These are phyloP conservation scores for Desmodesmus armatus DNA, from an alignment of 139 green algal genomes.

Conservation along the genomic window DNA sequence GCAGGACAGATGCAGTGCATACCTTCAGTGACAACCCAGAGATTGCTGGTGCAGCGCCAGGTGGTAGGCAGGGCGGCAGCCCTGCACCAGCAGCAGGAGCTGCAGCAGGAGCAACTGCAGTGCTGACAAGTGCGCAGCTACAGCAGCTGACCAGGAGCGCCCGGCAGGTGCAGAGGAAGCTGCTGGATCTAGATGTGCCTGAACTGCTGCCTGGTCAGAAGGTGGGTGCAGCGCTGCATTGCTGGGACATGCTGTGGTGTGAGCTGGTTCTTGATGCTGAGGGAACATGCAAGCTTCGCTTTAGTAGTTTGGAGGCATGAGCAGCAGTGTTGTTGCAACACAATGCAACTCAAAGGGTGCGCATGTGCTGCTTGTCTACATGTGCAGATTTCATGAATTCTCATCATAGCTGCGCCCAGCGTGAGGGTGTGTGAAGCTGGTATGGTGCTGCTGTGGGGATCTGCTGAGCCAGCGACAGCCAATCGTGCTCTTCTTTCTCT, in stretches of 20 bases:
- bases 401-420: too few relatives aligned
- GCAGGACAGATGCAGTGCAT: background rate
- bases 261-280: background rate
- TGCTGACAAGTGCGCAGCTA: background rate
- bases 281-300: background rate
- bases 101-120: conserved; percentile 18
- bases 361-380: background rate
- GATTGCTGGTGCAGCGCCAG: background rate
- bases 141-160: background rate
- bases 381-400: background rate
- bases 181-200: background rate
- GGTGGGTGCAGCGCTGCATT: background rate
- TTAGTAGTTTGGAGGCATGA: background rate
- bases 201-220: conserved; percentile 6
- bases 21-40: background rate
- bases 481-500: background rate
- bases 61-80: background rate
- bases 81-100: background rate
- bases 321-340: background rate
- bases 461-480: background rate
- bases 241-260: background rate
- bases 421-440: too few relatives aligned
- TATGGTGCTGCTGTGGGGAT: too few relatives aligned
- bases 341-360: background rate
- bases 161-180: background rate